Conservation (phyloP, 2,329 filamentous ascomycete species). For the Hymenoscyphus fraxineus region DNA sequence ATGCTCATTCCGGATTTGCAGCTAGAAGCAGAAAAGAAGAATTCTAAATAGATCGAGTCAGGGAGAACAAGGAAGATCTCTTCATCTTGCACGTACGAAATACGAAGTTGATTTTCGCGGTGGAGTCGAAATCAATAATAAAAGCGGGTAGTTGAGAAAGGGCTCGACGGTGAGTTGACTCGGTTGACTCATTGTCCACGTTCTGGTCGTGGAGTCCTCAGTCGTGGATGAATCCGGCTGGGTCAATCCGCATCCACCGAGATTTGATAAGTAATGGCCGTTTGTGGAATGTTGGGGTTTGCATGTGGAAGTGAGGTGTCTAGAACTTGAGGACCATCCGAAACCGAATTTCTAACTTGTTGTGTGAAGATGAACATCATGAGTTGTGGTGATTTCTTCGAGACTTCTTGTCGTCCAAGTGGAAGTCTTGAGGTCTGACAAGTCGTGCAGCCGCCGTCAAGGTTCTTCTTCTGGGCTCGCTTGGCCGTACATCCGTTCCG, state of each 20-base stretch:
- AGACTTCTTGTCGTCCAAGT: neutral
- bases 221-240: neutral
- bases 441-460: no score
- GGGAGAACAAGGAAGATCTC: neutral
- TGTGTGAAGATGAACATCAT: no score
- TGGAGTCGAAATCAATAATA: neutral
- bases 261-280: neutral
- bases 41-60: constrained; percentile 2
- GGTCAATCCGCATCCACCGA: neutral
- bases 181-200: neutral
- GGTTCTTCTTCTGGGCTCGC: neutral
- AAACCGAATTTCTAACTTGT: neutral
- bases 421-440: no score
- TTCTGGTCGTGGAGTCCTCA: neutral
- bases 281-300: constrained; percentile 2
- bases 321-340: neutral
- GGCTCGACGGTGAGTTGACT: neutral
- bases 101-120: neutral
- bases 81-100: neutral
- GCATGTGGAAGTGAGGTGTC: neutral
- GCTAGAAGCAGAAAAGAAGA: constrained; percentile 6
- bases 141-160: neutral
- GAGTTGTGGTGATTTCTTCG: no score
- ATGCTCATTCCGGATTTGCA: constrained; percentile 4
- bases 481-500: neutral